Conservation (phyloP, 306 rosid genomes). For the Cyclanthera cordifolia region DNA sequence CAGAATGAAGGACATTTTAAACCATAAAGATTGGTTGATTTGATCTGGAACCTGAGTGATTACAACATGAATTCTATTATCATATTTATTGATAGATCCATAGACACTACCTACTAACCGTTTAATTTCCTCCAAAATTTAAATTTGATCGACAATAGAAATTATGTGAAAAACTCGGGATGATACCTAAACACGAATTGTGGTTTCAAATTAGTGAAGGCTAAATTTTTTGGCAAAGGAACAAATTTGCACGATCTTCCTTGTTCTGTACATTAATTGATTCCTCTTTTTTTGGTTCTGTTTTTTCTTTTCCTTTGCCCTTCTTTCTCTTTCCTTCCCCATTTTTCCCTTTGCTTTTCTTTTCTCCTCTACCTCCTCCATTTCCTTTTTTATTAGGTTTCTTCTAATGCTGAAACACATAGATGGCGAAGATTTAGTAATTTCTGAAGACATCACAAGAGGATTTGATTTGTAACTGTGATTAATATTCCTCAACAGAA, state of each 20-base stretch:
- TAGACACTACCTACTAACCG: neutral
- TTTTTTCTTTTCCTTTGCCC: slow-evolving; percentile 12
- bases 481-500: neutral
- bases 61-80: neutral
- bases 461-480: neutral
- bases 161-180: too few species aligned
- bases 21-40: neutral
- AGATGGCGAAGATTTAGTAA: neutral
- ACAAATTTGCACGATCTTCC: too few species aligned
- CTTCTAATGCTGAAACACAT: slow-evolving; percentile 41
- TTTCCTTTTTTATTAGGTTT: slow-evolving; percentile 30
- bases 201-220: too few species aligned
- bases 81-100: neutral
- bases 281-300: slow-evolving; percentile 23
- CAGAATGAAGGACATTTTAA: neutral
- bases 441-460: neutral
- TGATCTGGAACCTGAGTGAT: neutral
- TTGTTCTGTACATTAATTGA: too few species aligned
- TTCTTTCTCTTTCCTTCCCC: neutral
- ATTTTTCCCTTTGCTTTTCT: slow-evolving; percentile 21
- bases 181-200: too few species aligned
- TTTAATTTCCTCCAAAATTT: too few species aligned
- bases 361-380: slow-evolving; percentile 29
- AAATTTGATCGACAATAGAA: too few species aligned
- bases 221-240: too few species aligned